These are phyloP conservation scores for Ceriops tagal DNA, from an alignment of 345 rosid genomes.

Conservation along the genomic window DNA sequence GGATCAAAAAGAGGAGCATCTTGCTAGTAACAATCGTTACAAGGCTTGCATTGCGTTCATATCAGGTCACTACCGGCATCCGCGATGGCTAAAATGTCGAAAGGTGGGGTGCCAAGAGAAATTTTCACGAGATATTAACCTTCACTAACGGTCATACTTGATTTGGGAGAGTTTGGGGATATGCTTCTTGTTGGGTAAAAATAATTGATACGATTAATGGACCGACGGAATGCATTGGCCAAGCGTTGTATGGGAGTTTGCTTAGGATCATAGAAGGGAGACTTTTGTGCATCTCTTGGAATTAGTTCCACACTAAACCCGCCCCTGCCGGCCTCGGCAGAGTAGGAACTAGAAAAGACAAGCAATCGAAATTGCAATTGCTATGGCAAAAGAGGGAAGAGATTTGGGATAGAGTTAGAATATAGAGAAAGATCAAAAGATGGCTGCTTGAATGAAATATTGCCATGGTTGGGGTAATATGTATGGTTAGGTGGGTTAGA, in stretches of 20 bases:
- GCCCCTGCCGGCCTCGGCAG: not conserved
- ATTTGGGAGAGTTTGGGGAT: slow-evolving; percentile 25
- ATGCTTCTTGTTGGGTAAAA: slow-evolving; percentile 12
- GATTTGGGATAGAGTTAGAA: not conserved
- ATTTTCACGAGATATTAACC: slow-evolving; percentile 60
- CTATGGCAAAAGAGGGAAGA: not conserved
- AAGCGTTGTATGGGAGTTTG: slow-evolving; percentile 35
- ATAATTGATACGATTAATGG: slow-evolving; percentile 40
- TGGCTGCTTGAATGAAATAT: too few species aligned
- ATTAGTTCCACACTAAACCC: slow-evolving; percentile 40
- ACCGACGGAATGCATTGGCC: slow-evolving; percentile 39
- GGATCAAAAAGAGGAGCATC: slow-evolving; percentile 47
- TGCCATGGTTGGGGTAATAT: too few species aligned
- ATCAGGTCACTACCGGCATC: slow-evolving; percentile 67
- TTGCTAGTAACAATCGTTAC: slow-evolving; percentile 48
- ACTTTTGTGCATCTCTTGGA: slow-evolving; percentile 54
- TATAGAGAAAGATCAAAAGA: too few species aligned
- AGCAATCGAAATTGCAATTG: not conserved
- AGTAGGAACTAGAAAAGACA: not conserved
- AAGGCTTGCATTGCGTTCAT: slow-evolving; percentile 65
- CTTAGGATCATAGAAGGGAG: slow-evolving; percentile 42
- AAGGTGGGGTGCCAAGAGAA: slow-evolving; percentile 50
- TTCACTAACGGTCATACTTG: slow-evolving; percentile 29
- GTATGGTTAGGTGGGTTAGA: too few species aligned
- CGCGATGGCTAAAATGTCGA: slow-evolving; percentile 38